These are phyloP conservation scores for Gossypioides kirkii DNA, from an alignment of 345 rosid species.

Conservation along the genomic window DNA sequence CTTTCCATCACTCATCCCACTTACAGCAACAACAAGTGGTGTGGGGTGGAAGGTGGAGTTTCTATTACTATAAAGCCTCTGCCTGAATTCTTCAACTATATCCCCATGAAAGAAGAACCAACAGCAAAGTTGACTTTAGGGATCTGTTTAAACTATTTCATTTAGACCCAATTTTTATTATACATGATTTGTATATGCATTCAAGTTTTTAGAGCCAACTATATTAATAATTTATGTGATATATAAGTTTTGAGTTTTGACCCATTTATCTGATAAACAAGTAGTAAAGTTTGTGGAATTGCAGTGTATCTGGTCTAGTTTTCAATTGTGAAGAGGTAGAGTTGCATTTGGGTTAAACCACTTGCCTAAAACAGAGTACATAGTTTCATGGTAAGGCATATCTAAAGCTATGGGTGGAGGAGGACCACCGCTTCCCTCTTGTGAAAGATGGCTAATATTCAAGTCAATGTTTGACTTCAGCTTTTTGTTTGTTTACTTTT, in stretches of 20 bases:
- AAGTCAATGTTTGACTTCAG: slow-evolving; percentile 5
- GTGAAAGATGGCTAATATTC: neutral
- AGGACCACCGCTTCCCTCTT: neutral
- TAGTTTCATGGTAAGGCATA: too few relatives aligned
- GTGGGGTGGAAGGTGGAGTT: neutral
- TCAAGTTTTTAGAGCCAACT: neutral
- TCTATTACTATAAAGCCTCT: neutral
- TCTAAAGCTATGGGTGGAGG: too few relatives aligned
- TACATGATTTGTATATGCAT: too few relatives aligned
- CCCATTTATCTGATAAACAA: neutral
- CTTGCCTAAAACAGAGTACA: neutral
- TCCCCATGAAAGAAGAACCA: neutral
- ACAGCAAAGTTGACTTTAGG: neutral
- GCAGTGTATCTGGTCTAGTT: neutral
- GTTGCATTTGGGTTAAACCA: neutral
- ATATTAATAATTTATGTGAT: too few relatives aligned
- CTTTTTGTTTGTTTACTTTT: neutral
- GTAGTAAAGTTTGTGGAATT: neutral
- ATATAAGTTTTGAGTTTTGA: neutral
- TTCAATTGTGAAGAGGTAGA: neutral
- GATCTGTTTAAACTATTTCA: neutral
- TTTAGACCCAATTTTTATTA: neutral
- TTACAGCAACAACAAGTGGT: neutral
- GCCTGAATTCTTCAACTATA: neutral
- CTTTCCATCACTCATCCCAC: neutral